Conservation (phyloP, 768 basidiomycete genomes). For the Coprinellus micaceus region DNA sequence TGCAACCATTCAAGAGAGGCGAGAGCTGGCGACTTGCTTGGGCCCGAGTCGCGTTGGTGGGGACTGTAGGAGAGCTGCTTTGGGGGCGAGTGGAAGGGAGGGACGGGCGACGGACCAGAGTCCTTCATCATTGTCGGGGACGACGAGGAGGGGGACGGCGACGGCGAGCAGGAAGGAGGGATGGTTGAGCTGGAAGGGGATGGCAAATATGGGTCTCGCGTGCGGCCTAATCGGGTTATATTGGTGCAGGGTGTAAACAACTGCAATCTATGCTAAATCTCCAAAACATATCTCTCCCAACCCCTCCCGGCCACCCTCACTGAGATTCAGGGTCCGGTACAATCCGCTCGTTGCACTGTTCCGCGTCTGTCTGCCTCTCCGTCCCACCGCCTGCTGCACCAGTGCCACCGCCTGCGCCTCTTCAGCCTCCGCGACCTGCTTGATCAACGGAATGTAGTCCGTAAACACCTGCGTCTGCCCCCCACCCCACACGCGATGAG, state of each 20-base stretch:
- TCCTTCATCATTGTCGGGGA: conserved; percentile 6
- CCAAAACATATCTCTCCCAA: conserved; percentile 25
- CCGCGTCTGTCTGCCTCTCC: conserved; percentile 47
- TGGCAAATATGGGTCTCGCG: conserved; percentile 29
- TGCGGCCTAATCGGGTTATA: conserved; percentile 38
- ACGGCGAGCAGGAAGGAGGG: conserved; percentile 16
- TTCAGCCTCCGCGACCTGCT: conserved; percentile 62
- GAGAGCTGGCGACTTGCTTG: conserved; percentile 55
- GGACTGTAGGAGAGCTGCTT: background rate
- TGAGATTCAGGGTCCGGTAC: conserved; percentile 40
- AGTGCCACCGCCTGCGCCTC: conserved; percentile 43
- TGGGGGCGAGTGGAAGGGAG: background rate
- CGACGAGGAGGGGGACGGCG: conserved; percentile 10
- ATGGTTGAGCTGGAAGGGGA: conserved; percentile 11
- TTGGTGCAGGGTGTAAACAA: conserved; percentile 29
- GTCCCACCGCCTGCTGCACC: conserved; percentile 18
- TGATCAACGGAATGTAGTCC: conserved; percentile 70
- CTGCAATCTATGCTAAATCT: conserved; percentile 10
- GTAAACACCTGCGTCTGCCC: conserved; percentile 47
- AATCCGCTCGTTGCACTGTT: conserved; percentile 50
- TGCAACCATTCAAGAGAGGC: conserved; percentile 77
- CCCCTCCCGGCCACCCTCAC: conserved; percentile 31
- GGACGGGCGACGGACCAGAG: conserved; percentile 1
- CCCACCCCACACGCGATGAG: conserved; percentile 37
- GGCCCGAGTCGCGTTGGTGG: conserved; percentile 25